phyloP scores from a whole-genome alignment of 192 early-diverging fungal genomes.

The Coemansia umbellata region DNA sequence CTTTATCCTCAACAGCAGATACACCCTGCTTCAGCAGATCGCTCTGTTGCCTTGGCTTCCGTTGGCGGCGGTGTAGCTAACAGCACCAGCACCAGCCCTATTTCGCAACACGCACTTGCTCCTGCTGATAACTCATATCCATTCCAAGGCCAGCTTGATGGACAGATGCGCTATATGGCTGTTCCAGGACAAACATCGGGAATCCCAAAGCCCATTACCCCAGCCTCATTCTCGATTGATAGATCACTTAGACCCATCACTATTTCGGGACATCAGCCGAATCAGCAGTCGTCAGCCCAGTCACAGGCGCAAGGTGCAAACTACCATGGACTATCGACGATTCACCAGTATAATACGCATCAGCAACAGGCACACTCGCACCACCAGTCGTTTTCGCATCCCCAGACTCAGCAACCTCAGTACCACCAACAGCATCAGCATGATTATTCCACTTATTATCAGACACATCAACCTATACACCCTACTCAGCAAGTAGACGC shows the following conservation, averaged over 20 bases:
- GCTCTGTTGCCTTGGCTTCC: constrained; percentile 14
- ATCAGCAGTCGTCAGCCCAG: no score
- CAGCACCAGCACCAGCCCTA: constrained; percentile 40
- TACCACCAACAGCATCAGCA: constrained; percentile 21
- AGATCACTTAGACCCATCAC: constrained; percentile 25
- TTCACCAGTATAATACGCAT: constrained; percentile 1
- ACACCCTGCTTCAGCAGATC: constrained; percentile 22
- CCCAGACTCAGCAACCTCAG: constrained; percentile 9
- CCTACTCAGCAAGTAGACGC: constrained; percentile 13
- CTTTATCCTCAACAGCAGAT: constrained; percentile 45
- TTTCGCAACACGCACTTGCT: constrained; percentile 40
- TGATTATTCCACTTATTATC: constrained; percentile 23
- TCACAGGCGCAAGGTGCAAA: not conserved
- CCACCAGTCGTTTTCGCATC: not conserved
- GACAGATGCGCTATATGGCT: constrained; percentile 49
- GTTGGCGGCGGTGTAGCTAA: constrained; percentile 21
- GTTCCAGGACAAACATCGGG: constrained; percentile 41
- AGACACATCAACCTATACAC: constrained; percentile 17
- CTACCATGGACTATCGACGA: not conserved
- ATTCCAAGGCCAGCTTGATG: constrained; percentile 34
- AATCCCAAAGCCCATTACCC: constrained; percentile 17
- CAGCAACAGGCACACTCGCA: constrained; percentile 26
- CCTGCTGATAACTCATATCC: constrained; percentile 24
- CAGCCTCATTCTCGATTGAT: constrained; percentile 15
- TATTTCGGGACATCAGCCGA: constrained; percentile 11